Evolutionary conservation across 2,329 filamentous ascomycete species (phyloP).

Genomic region (Aspergillus spinulosporus): DNA sequence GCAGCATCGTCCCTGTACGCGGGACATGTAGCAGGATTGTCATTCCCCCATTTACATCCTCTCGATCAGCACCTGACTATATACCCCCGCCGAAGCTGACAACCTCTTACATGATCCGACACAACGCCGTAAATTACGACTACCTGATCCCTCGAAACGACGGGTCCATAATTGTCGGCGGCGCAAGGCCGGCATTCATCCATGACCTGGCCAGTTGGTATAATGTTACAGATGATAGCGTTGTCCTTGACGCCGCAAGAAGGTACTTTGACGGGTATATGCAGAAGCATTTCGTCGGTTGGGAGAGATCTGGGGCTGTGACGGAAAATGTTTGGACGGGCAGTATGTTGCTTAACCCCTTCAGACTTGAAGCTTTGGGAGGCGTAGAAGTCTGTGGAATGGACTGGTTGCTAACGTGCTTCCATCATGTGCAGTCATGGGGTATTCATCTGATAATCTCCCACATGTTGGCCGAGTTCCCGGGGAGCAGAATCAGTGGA

Average conservation of each 20-base stretch:
- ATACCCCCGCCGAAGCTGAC: constrained; percentile 16
- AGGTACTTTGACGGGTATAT: constrained; percentile 43
- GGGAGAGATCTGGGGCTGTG: constrained; percentile 36
- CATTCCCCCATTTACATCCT: constrained; percentile 19
- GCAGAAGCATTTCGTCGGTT: constrained; percentile 39
- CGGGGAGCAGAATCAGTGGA: constrained; percentile 51
- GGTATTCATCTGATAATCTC: constrained; percentile 52
- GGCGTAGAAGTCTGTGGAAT: too few relatives aligned
- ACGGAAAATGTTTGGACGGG: constrained; percentile 39
- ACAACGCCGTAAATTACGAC: constrained; percentile 59
- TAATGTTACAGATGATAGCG: constrained; percentile 47
- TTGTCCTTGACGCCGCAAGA: constrained; percentile 49
- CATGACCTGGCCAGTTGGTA: constrained; percentile 46
- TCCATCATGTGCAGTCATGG: constrained; percentile 47
- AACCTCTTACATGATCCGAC: constrained; percentile 63
- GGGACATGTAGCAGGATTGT: constrained; percentile 50
- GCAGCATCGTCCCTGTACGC: constrained; percentile 73
- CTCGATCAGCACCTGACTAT: constrained; percentile 15
- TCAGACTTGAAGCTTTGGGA: too few relatives aligned
- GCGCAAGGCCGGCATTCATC: constrained; percentile 53
- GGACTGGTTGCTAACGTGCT: too few relatives aligned
- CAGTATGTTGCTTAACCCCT: constrained; percentile 26
- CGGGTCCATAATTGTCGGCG: constrained; percentile 62
- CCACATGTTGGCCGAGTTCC: constrained; percentile 56
- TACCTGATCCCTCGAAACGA: constrained; percentile 63